phyloP scores from a whole-genome alignment of 768 basidiomycete species.

The Kwoniella sp. region DNA sequence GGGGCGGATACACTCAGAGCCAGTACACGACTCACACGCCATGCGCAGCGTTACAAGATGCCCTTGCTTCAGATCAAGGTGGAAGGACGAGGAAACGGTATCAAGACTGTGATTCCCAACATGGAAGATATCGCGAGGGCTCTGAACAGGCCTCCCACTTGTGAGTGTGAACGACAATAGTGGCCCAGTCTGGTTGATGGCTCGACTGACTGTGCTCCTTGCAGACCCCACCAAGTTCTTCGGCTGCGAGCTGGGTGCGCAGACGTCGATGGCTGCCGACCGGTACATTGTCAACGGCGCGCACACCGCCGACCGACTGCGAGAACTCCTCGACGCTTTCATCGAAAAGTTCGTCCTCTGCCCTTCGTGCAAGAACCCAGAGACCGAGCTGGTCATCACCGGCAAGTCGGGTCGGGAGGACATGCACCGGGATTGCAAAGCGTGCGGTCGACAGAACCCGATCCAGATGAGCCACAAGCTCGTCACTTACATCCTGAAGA shows the following conservation, averaged over 20 bases:
- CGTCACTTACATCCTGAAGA: conserved; percentile 92
- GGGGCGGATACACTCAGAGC: background rate
- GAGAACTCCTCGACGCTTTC: conserved; percentile 91
- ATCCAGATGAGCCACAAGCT: conserved; percentile 97
- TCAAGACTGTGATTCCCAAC: conserved; percentile 98
- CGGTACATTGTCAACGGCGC: conserved; percentile 98
- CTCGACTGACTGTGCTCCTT: too few relatives aligned
- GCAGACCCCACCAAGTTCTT: conserved; percentile 97
- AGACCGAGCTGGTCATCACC: conserved; percentile 89
- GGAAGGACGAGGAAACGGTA: conserved; percentile 98
- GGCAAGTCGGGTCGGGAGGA: conserved; percentile 64
- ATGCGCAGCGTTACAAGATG: conserved; percentile 62
- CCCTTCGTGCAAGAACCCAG: conserved; percentile 96
- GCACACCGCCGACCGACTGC: conserved; percentile 82
- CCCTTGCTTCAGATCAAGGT: conserved; percentile 91
- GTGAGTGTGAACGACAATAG: too few relatives aligned
- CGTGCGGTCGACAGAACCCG: conserved; percentile 85
- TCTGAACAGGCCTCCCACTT: conserved; percentile 83
- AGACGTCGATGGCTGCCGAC: conserved; percentile 92
- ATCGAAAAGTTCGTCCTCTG: conserved; percentile 99
- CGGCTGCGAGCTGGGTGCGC: conserved; percentile 95
- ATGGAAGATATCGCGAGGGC: conserved; percentile 97
- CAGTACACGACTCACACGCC: background rate
- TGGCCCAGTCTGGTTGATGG: background rate
- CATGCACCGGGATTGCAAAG: conserved; percentile 95